Evolutionary conservation across 1,284 basidiomycete genomes (phyloP), one percentile per base, ranked within the genome.

Genomic region (Ganoderma meredithae): DNA sequence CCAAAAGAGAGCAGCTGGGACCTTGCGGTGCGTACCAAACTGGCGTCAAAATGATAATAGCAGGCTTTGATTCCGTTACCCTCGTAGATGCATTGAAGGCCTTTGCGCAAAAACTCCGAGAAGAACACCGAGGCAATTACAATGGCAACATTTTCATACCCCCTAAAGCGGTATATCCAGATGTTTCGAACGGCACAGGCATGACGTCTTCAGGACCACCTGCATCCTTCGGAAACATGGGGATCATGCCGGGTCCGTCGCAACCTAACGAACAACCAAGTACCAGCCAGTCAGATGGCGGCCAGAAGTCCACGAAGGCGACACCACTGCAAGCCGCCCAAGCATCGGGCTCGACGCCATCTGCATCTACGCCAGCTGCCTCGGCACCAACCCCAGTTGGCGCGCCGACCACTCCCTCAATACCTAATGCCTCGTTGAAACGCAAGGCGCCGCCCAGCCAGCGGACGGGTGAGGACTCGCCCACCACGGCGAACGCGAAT

Each of bases 361-460:
- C 76, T 40, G 76, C 77, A 62, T 75, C 76, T 2, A 77, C 79
- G 15, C 77, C 78, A 1, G 73, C 78, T 1, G 73, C 74, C 13
- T 72, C 76, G 0, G 77, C 79, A 39, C 70, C 74, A 43, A 77
- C 80, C 2, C 73, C 84, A 65, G 79, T 75, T 1, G 78, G 81
- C 12, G 58, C 36, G 43, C 70, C 76, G 8, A 78, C 79, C 58
- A 81, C 82, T 5, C 89, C 90, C 3, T 82, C 86, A 8, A 76
- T 89, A 79, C 66, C 84, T 49, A 80, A 82, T 74, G 82, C 88
- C 65, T 83, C 86, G 55, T 79, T 92, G 74, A 93, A 93, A 80
- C 85, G 91, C 70, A 93, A 92, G 66, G 80, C 77, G 52, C 73
- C 72, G 12, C 64, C 68, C 19, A 62, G 63, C 31, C 56, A 67